Percentiles rank a stretch among this genome's conserved stretches.
phyloP scores from a whole-genome alignment of 140 eudicot genomes.

The Cichorium intybus region DNA sequence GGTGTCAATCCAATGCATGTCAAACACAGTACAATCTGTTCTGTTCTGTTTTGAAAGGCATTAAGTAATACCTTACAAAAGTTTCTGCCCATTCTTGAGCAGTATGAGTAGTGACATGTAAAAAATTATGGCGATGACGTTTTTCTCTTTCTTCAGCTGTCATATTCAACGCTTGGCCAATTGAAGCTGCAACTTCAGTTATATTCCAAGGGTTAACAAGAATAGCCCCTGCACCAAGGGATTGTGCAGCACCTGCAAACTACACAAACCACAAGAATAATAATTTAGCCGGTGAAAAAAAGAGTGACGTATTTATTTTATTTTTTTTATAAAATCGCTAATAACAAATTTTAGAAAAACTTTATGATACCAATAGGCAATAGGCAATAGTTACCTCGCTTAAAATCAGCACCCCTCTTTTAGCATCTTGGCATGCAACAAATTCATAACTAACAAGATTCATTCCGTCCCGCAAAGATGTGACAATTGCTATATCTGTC shows the following conservation, averaged over 20 bases:
- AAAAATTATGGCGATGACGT: conserved; percentile 73
- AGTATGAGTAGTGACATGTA: conserved; percentile 81
- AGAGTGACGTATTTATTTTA: too few species aligned
- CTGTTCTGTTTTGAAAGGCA: not conserved
- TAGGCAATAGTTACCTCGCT: conserved; percentile 62
- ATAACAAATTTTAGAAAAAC: not conserved
- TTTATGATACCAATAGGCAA: conserved; percentile 4
- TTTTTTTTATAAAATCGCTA: too few species aligned
- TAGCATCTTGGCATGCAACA: conserved; percentile 92
- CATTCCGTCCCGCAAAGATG: conserved; percentile 93
- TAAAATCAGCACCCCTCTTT: conserved; percentile 86
- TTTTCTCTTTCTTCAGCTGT: conserved; percentile 82
- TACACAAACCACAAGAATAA: conserved; percentile 16
- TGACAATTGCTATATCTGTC: conserved; percentile 89
- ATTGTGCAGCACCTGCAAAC: conserved; percentile 99
- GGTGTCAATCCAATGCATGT: not conserved
- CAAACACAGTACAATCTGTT: not conserved
- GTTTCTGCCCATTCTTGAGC: conserved; percentile 97
- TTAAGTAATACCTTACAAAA: conserved; percentile 65
- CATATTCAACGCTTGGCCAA: conserved; percentile 84
- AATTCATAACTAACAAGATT: conserved; percentile 93
- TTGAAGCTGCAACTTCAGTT: conserved; percentile 88
- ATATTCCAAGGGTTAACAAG: conserved; percentile 94
- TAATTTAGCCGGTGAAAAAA: too few species aligned
- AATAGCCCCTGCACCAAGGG: conserved; percentile 95